A percentile compares a stretch with the other conserved stretches of the same genome.
These are phyloP conservation scores for Pseudomassariella vexata DNA, from an alignment of 2,329 filamentous ascomycete species.

Conservation along the genomic window DNA sequence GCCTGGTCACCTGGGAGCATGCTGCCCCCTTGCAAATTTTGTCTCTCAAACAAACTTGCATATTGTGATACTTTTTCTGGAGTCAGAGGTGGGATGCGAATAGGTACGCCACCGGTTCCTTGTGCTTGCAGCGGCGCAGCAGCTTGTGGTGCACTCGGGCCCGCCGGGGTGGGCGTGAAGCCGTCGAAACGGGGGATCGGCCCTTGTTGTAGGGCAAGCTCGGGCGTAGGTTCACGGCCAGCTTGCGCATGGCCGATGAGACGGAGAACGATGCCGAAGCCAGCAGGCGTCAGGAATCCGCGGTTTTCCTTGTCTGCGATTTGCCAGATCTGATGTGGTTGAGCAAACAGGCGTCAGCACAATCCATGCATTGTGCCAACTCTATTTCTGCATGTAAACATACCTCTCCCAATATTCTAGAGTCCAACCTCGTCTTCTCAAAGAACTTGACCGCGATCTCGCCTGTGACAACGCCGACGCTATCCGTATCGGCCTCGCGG, in stretches of 20 bases:
- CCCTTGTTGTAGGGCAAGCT: constrained; percentile 77
- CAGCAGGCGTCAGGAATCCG: constrained; percentile 84
- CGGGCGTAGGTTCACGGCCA: constrained; percentile 71
- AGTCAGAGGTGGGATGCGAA: constrained; percentile 82
- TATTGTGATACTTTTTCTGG: constrained; percentile 90
- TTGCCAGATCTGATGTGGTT: constrained; percentile 84
- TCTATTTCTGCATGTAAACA: constrained; percentile 25
- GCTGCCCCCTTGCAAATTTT: constrained; percentile 65
- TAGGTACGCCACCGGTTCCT: constrained; percentile 57
- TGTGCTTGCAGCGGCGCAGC: constrained; percentile 47
- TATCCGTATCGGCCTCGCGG: constrained; percentile 85
- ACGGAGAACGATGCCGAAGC: constrained; percentile 87
- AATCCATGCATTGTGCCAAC: too few relatives aligned
- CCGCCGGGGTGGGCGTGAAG: constrained; percentile 39
- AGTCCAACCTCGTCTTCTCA: constrained; percentile 86
- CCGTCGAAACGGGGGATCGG: constrained; percentile 93
- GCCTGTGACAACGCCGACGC: constrained; percentile 88
- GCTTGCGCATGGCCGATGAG: constrained; percentile 95
- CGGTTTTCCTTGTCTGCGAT: constrained; percentile 96
- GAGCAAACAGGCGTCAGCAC: constrained; percentile 19
- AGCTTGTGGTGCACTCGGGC: constrained; percentile 44
- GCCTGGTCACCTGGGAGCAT: constrained; percentile 80
- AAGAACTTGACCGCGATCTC: constrained; percentile 97
- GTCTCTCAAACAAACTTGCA: constrained; percentile 83
- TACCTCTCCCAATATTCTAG: constrained; percentile 82